Evolutionary conservation across 192 early-diverging fungal species (phyloP), one percentile per base, ranked within the genome.

Genomic region (Umbelopsis vinacea): DNA sequence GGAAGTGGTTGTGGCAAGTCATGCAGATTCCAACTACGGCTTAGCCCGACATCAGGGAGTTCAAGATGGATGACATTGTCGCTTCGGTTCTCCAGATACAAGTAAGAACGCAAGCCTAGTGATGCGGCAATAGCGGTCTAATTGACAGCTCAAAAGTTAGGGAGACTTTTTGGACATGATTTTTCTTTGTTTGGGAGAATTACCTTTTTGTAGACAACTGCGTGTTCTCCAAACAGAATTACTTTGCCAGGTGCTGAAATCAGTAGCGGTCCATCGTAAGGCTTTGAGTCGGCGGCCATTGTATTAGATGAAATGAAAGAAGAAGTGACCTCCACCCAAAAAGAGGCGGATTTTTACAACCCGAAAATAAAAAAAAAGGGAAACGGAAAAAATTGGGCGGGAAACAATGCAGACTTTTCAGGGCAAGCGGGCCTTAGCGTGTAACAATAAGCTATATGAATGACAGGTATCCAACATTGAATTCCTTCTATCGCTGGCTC

Each of bases 191-290:
- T 24, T 66, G 54, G 8, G 17, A 38, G 9, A 55, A 47, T 29
- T 74, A 89, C 90, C 85, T 94, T 94, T 71, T 90, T 89, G 70
- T 99, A 95, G 45, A 99, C 97, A 2, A 97, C 97, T 4, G 95
- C 94, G 67, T 99, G 97, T 77, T 99, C 97, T 63, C 97, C 97
- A 89, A 99, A 98, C 48, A 98, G 77, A 71, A 99, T 99, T 74
- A 94, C 90, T 74, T 99, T 99, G 68, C 93, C 97, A n/a, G 97
- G 97, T 19, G 97, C 94, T 38, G 91, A 93, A 29, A 92, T 84
- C 53, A 91, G 55, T 46, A 90, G 85, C 29, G 83, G 67, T 47
- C 29, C 67, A 69, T 47, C 48, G n/a, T 43, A 57, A 43, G 66
- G 19, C 17, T 19, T 35, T 43, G 37, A 46, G 6, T 37, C 14